Percentiles rank a stretch among this genome's conserved stretches.
Conservation (phyloP, 129 eudicot genomes). For the Saussurea involucrata region DNA sequence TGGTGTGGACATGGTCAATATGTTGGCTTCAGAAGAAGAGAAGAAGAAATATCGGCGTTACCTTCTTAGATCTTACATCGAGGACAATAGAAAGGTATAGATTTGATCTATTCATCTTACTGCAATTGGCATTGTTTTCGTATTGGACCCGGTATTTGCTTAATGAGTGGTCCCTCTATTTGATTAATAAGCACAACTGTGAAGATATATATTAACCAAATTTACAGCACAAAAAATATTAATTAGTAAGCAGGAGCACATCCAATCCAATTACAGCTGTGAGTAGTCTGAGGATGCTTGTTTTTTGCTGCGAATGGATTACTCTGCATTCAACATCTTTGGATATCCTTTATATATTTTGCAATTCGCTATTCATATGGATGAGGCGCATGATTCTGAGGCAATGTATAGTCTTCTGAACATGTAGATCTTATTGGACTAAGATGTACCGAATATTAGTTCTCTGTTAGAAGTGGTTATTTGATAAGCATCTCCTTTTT, state of each 20-base stretch:
- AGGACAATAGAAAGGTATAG: conserved; percentile 82
- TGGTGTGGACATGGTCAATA: conserved; percentile 63
- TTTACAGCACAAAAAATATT: not conserved
- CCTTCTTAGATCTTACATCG: conserved; percentile 91
- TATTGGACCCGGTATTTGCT: not conserved
- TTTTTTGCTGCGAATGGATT: too few relatives aligned
- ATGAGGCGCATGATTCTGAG: too few relatives aligned
- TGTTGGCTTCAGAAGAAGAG: conserved; percentile 56
- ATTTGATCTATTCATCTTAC: not conserved
- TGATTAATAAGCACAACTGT: not conserved
- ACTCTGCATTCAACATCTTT: too few relatives aligned
- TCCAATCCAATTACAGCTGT: not conserved
- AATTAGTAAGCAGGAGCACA: not conserved
- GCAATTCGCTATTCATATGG: too few relatives aligned
- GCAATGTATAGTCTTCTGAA: not conserved
- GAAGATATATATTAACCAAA: not conserved
- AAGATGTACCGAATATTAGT: not conserved
- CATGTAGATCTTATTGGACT: not conserved
- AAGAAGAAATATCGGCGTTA: conserved; percentile 78
- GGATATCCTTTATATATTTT: too few relatives aligned
- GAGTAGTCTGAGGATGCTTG: not conserved
- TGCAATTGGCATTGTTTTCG: not conserved
- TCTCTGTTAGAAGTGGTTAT: not conserved
- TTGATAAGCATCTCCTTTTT: not conserved
- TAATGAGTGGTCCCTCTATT: conserved; percentile 1